Evolutionary conservation across 2,329 filamentous ascomycete genomes (phyloP).

Genomic region (Alternaria sp.): DNA sequence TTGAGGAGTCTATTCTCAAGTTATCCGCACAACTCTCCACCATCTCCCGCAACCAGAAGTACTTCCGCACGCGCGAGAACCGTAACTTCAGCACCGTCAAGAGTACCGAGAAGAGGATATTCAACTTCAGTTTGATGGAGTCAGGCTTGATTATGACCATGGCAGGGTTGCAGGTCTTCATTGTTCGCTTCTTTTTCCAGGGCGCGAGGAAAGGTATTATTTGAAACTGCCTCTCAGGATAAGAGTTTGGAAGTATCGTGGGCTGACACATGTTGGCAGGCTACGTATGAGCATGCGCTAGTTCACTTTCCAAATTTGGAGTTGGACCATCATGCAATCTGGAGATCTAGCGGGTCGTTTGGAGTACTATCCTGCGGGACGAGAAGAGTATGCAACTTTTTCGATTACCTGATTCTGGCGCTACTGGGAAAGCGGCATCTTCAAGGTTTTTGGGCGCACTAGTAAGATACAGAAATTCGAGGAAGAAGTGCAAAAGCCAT

Average conservation of each 20-base stretch:
- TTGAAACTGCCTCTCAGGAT: conserved; percentile 14
- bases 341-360: background rate
- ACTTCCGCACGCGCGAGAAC: conserved; percentile 99
- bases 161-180: conserved; percentile 95
- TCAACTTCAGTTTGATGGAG: conserved; percentile 97
- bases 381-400: background rate
- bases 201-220: conserved; percentile 70
- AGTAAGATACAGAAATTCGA: background rate
- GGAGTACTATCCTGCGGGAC: background rate
- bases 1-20: conserved; percentile 96
- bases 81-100: conserved; percentile 97
- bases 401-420: conserved; percentile 11
- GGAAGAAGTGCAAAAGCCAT: background rate
- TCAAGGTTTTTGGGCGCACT: conserved; percentile 1
- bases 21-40: conserved; percentile 91
- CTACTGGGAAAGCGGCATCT: conserved; percentile 6
- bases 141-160: conserved; percentile 90
- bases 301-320: background rate
- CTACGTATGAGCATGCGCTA: conserved; percentile 27
- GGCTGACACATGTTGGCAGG: conserved; percentile 35
- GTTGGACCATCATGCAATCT: background rate
- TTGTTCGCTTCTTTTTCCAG: conserved; percentile 99
- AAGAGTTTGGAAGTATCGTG: conserved; percentile 2
- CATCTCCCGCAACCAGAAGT: conserved; percentile 96
- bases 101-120: conserved; percentile 93